Evolutionary conservation across 345 rosid genomes (phyloP).

Genomic region (Aquilaria yunnanensis): DNA sequence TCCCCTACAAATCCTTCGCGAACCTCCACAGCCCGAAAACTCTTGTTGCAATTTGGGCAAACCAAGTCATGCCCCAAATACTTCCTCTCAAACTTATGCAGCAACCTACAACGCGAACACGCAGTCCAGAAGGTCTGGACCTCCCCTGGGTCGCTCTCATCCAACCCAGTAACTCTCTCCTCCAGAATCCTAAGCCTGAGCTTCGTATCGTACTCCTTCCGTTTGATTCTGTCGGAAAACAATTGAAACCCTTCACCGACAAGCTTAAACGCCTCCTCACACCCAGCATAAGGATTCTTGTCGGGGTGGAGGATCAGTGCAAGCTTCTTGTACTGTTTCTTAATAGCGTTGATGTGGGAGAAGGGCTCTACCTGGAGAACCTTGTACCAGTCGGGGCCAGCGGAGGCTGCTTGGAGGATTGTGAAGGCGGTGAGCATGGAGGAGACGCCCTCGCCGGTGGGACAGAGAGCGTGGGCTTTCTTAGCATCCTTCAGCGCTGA

Average conservation of each 20-base stretch:
- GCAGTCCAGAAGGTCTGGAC: constrained; percentile 53
- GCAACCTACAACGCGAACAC: constrained; percentile 58
- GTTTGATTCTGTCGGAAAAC: constrained; percentile 55
- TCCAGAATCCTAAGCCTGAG: constrained; percentile 72
- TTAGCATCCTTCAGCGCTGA: constrained; percentile 60
- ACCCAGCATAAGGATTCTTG: constrained; percentile 54
- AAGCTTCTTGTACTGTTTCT: constrained; percentile 65
- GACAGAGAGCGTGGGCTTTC: constrained; percentile 53
- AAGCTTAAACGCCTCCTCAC: constrained; percentile 85
- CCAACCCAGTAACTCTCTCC: constrained; percentile 27
- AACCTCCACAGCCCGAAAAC: constrained; percentile 66
- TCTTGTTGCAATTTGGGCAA: constrained; percentile 66
- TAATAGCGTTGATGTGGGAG: constrained; percentile 54
- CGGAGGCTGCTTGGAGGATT: constrained; percentile 40
- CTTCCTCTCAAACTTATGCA: constrained; percentile 75
- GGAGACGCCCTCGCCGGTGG: constrained; percentile 49
- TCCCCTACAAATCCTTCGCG: constrained; percentile 19
- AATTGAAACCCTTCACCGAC: constrained; percentile 74
- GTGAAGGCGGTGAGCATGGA: constrained; percentile 63
- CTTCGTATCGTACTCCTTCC: constrained; percentile 70
- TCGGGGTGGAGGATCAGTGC: constrained; percentile 79
- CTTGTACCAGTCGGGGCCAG: constrained; percentile 63
- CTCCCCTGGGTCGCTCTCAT: constrained; percentile 17
- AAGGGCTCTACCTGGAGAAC: constrained; percentile 86
- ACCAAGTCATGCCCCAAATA: constrained; percentile 65